Percentiles rank a stretch among this genome's conserved stretches.
These are phyloP conservation scores for Acmispon strigosus DNA, from an alignment of 306 rosid genomes.

Conservation along the genomic window DNA sequence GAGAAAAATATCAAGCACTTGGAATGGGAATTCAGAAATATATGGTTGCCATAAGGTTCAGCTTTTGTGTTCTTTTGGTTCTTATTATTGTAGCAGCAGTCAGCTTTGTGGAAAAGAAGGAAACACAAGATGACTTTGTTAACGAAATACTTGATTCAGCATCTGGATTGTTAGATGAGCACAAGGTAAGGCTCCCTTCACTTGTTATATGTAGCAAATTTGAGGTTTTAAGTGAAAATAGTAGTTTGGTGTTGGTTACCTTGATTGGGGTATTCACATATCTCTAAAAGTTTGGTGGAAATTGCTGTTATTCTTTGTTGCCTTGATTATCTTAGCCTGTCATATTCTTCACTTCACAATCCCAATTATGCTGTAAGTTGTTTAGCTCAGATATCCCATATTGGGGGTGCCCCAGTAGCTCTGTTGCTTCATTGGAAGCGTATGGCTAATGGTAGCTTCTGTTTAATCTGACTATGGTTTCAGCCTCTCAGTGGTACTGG, in stretches of 20 bases:
- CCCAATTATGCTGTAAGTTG: background rate
- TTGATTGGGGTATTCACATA: background rate
- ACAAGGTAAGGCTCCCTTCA: conserved; percentile 49
- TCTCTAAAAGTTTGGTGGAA: background rate
- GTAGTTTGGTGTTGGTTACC: background rate
- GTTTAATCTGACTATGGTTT: background rate
- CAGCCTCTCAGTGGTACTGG: background rate
- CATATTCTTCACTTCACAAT: background rate
- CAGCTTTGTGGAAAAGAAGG: conserved; percentile 34
- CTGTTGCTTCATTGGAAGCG: background rate
- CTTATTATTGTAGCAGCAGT: conserved; percentile 40
- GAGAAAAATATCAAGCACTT: conserved; percentile 42
- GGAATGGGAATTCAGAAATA: conserved; percentile 38
- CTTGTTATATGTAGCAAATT: conserved; percentile 10
- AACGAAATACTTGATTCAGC: conserved; percentile 52
- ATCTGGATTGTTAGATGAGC: conserved; percentile 49
- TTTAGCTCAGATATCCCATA: background rate
- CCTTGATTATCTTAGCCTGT: background rate
- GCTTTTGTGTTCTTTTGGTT: conserved; percentile 47
- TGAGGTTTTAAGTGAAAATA: background rate
- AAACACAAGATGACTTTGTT: conserved; percentile 42
- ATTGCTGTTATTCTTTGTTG: background rate
- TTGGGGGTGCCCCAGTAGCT: background rate
- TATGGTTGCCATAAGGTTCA: conserved; percentile 50
- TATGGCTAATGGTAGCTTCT: background rate